Evolutionary conservation across 345 rosid genomes (phyloP).

Genomic region (Arabis alpina): DNA sequence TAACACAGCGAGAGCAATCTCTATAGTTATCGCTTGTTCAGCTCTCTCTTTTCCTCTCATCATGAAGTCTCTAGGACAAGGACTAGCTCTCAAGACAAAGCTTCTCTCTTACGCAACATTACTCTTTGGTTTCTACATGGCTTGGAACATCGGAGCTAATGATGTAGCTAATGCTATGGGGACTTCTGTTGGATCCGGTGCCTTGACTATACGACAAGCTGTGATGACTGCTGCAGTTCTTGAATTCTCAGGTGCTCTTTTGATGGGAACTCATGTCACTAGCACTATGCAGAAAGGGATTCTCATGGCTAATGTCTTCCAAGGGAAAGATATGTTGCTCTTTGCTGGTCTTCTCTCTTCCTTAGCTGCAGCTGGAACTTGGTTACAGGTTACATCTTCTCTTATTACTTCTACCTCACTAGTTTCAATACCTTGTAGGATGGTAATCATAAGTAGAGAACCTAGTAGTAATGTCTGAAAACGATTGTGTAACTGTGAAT

Average conservation of each 20-base stretch:
- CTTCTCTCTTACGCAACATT: slow-evolving; percentile 72
- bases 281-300: slow-evolving; percentile 99
- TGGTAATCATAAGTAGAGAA: slow-evolving; percentile 7
- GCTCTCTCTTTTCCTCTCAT: slow-evolving; percentile 71
- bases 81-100: slow-evolving; percentile 65
- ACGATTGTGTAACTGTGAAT: neutral
- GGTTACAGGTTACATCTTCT: slow-evolving; percentile 77
- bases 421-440: slow-evolving; percentile 9
- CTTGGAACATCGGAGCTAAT: slow-evolving; percentile 98
- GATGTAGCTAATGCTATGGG: slow-evolving; percentile 99
- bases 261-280: slow-evolving; percentile 98
- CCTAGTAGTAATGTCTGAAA: slow-evolving; percentile 17
- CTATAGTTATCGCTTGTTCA: slow-evolving; percentile 66
- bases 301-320: slow-evolving; percentile 82
- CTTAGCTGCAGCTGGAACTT: slow-evolving; percentile 93
- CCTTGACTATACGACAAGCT: slow-evolving; percentile 79
- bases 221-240: slow-evolving; percentile 84
- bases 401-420: slow-evolving; percentile 26
- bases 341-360: slow-evolving; percentile 87
- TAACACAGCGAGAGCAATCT: slow-evolving; percentile 66
- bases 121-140: slow-evolving; percentile 94
- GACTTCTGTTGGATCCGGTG: slow-evolving; percentile 94
- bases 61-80: slow-evolving; percentile 74
- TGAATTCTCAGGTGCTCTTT: slow-evolving; percentile 93
- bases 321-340: slow-evolving; percentile 82